A percentile compares a stretch with the other conserved stretches of the same genome.
These are phyloP conservation scores for Hanseniaspora hatyaiensis DNA, from an alignment of 805 yeast genomes.

Conservation along the genomic window DNA sequence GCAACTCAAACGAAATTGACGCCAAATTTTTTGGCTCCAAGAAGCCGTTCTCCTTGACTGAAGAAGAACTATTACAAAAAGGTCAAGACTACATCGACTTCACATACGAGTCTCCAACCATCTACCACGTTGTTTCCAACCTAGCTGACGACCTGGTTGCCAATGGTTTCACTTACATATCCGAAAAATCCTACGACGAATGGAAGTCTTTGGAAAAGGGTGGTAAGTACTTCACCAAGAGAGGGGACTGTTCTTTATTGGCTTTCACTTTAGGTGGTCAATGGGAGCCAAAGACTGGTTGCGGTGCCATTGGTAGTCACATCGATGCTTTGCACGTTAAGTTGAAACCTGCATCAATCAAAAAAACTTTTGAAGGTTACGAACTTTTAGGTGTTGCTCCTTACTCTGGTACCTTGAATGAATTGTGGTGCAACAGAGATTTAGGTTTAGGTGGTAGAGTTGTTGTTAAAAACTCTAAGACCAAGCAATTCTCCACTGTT, in stretches of 20 bases:
- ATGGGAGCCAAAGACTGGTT: slow-evolving; percentile 55
- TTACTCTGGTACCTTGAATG: slow-evolving; percentile 58
- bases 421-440: slow-evolving; percentile 75
- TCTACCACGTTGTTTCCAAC: slow-evolving; percentile 54
- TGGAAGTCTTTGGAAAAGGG: slow-evolving; percentile 28
- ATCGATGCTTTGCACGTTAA: slow-evolving; percentile 58
- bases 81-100: slow-evolving; percentile 53
- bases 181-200: slow-evolving; percentile 41
- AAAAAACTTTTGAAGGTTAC: slow-evolving; percentile 55
- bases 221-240: slow-evolving; percentile 53
- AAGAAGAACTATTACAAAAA: slow-evolving; percentile 25
- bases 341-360: slow-evolving; percentile 61
- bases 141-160: slow-evolving; percentile 39
- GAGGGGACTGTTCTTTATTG: slow-evolving; percentile 56
- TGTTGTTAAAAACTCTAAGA: slow-evolving; percentile 35
- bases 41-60: slow-evolving; percentile 11
- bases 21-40: slow-evolving; percentile 10
- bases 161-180: slow-evolving; percentile 52
- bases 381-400: slow-evolving; percentile 75
- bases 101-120: slow-evolving; percentile 62
- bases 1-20: neutral
- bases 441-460: slow-evolving; percentile 75
- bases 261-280: slow-evolving; percentile 60
- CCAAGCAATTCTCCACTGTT: slow-evolving; percentile 31
- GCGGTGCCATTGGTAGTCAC: slow-evolving; percentile 64